Base-by-base conservation (phyloP, 1,284 basidiomycete species). In the Cystobasidium slooffiae region DNA sequence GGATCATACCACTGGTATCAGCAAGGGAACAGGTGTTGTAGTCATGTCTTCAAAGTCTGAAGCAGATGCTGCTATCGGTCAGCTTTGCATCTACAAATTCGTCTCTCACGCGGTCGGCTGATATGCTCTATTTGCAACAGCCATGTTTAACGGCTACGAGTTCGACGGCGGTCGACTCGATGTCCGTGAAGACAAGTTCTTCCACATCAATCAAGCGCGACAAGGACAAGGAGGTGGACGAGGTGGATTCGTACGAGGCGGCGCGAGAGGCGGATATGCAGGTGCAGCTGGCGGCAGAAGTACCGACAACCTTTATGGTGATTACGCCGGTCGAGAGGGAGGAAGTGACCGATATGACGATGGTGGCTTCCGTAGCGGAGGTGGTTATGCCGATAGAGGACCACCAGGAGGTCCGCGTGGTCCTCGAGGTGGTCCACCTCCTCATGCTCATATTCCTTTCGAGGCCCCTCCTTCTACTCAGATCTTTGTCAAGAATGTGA, bases 401-500 rank as follows among this genome's bases (percentile, higher is more conserved):
- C 16, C 44, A 10, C 61, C 64, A 39, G 75, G 75, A 3, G 22
- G 61, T 75, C 59, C 74, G 7, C 20, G 83, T 78, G 59, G 39
- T 86, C 88, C 22, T 72, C 78, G 41, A 49, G 69, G 31, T 39
- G 70, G 52, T 20, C 52, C 43, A 41, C 44, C 51, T 41, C 64
- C 64, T 18, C 37, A 62, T 47, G 52, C 39, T 9, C 63, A 65
- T 20, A 52, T 63, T n/a, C 69, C 68, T 68, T 72, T 63, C 24
- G 78, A 79, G 8, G 85, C 91, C 0, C 90, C 94, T 79, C 94
- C 95, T 0, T 94, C 90, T 81, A 91, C 93, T 82, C 96, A 99
- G 84, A 97, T 99, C 81, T 92, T 95, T 87, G 95, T 97, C 79
- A 90, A 92, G 83, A 98, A 98, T 82, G 94, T 95, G 31, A 39